Conservation (phyloP, 2,329 filamentous ascomycete genomes). For the Colletotrichum zoysiae region DNA sequence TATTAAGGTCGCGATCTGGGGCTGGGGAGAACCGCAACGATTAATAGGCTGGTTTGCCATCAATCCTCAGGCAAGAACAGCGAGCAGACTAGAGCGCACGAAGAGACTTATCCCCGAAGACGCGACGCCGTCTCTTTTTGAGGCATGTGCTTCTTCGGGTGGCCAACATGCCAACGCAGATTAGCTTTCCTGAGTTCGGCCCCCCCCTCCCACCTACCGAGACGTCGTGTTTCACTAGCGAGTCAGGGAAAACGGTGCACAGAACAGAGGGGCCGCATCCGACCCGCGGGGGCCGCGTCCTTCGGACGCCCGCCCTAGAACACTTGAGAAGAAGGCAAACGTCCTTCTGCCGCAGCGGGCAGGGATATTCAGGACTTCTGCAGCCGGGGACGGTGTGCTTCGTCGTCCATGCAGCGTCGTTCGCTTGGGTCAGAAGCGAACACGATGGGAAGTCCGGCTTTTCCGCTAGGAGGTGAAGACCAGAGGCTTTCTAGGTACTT, state of each 20-base stretch:
- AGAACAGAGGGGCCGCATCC: slow-evolving; percentile 10
- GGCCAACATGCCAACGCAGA: slow-evolving; percentile 13
- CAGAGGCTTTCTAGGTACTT: not conserved
- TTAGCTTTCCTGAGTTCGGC: slow-evolving; percentile 31
- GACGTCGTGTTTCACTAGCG: slow-evolving; percentile 36
- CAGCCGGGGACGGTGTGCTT: slow-evolving; percentile 31
- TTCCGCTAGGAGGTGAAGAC: slow-evolving; percentile 21
- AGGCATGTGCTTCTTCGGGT: slow-evolving; percentile 14
- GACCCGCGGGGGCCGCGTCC: not conserved
- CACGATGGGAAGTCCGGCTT: slow-evolving; percentile 8
- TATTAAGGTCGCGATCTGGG: slow-evolving; percentile 14
- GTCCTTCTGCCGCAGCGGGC: slow-evolving; percentile 23
- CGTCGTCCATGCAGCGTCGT: slow-evolving; percentile 26
- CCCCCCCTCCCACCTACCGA: not conserved
- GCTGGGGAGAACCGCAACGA: not conserved
- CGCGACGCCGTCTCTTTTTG: slow-evolving; percentile 21
- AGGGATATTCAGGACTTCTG: slow-evolving; percentile 3
- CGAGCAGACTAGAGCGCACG: slow-evolving; percentile 16
- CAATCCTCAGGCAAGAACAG: not conserved
- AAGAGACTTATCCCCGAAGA: not conserved
- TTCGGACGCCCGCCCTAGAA: slow-evolving; percentile 21
- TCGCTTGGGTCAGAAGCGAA: slow-evolving; percentile 13
- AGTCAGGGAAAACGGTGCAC: slow-evolving; percentile 23
- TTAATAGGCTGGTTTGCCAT: not conserved
- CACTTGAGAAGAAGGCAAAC: slow-evolving; percentile 5